Evolutionary conservation across 169 alveolate genomes (phyloP).

Genomic region (Fabrea salina): DNA sequence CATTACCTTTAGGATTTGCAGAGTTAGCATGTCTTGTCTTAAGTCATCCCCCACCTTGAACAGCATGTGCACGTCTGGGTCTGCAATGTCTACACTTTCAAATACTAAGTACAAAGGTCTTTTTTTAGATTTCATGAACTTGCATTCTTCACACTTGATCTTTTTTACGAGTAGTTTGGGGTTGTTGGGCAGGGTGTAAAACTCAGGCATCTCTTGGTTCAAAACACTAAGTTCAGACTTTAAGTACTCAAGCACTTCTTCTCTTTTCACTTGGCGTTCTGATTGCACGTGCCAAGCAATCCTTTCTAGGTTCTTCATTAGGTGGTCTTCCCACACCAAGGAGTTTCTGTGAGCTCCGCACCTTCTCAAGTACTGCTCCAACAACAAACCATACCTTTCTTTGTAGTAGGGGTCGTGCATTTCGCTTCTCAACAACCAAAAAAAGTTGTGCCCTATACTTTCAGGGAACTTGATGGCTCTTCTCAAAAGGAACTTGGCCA

Average conservation of each 20-base stretch:
- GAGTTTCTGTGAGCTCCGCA: constrained; percentile 67
- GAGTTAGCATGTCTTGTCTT: constrained; percentile 73
- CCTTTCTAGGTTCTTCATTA: constrained; percentile 52
- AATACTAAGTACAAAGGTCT: constrained; percentile 70
- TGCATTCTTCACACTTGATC: constrained; percentile 35
- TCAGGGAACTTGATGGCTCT: constrained; percentile 74
- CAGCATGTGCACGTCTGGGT: constrained; percentile 40
- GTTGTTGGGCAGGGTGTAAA: constrained; percentile 53
- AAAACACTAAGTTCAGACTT: not conserved
- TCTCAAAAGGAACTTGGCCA: constrained; percentile 71
- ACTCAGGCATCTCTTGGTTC: constrained; percentile 13
- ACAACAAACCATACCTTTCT: constrained; percentile 76
- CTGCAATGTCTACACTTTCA: constrained; percentile 54
- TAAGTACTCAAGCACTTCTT: constrained; percentile 21
- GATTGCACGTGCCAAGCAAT: constrained; percentile 49
- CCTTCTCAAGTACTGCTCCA: constrained; percentile 73
- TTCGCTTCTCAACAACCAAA: constrained; percentile 79
- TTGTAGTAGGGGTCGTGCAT: constrained; percentile 57
- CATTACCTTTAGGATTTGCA: constrained; percentile 77
- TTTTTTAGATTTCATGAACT: constrained; percentile 73
- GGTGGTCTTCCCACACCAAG: constrained; percentile 44
- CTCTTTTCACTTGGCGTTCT: constrained; percentile 31
- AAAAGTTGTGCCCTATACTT: constrained; percentile 82
- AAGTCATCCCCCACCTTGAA: constrained; percentile 84
- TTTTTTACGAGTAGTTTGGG: constrained; percentile 12